A percentile compares a stretch with the other conserved stretches of the same genome.
phyloP scores from a whole-genome alignment of 495 filamentous ascomycete species.

The Tetracladium setigerum region DNA sequence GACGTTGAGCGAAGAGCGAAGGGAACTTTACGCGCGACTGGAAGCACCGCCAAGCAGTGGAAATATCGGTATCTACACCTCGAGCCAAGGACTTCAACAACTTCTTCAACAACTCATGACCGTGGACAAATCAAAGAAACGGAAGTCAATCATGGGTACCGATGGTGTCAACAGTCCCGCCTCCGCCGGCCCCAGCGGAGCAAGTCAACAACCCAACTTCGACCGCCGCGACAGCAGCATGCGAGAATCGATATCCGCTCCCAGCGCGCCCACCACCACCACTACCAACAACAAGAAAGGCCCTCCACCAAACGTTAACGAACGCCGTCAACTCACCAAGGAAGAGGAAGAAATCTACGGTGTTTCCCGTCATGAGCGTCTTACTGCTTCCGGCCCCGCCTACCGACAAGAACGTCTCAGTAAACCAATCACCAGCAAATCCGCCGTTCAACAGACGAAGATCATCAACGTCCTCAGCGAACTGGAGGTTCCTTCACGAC shows the following conservation, averaged over 20 bases:
- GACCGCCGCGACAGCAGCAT: slow-evolving; percentile 46
- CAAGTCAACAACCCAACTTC: slow-evolving; percentile 27
- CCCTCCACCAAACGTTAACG: slow-evolving; percentile 31
- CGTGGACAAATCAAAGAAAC: slow-evolving; percentile 82
- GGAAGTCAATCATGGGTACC: slow-evolving; percentile 53
- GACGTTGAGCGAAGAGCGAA: slow-evolving; percentile 74
- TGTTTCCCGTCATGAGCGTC: slow-evolving; percentile 77
- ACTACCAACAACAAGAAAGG: slow-evolving; percentile 49
- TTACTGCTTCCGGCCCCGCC: slow-evolving; percentile 53
- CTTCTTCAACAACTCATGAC: slow-evolving; percentile 72
- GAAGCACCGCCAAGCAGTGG: slow-evolving; percentile 67
- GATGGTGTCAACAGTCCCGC: slow-evolving; percentile 45
- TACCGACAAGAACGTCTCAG: slow-evolving; percentile 82
- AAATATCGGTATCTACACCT: slow-evolving; percentile 64
- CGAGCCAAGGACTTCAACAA: slow-evolving; percentile 67
- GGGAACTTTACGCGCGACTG: slow-evolving; percentile 82
- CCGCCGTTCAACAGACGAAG: slow-evolving; percentile 69
- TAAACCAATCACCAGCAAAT: slow-evolving; percentile 78
- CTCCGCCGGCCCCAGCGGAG: slow-evolving; percentile 25
- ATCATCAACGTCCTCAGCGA: slow-evolving; percentile 71
- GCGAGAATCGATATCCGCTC: slow-evolving; percentile 43
- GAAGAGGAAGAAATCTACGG: slow-evolving; percentile 74
- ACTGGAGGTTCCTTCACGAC: slow-evolving; percentile 66
- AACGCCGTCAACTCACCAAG: slow-evolving; percentile 61
- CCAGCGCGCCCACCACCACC: slow-evolving; percentile 10